A percentile compares a stretch with the other conserved stretches of the same genome.
These are phyloP conservation scores for Agrocybe chaxingu DNA, from an alignment of 768 basidiomycete genomes.

Conservation along the genomic window DNA sequence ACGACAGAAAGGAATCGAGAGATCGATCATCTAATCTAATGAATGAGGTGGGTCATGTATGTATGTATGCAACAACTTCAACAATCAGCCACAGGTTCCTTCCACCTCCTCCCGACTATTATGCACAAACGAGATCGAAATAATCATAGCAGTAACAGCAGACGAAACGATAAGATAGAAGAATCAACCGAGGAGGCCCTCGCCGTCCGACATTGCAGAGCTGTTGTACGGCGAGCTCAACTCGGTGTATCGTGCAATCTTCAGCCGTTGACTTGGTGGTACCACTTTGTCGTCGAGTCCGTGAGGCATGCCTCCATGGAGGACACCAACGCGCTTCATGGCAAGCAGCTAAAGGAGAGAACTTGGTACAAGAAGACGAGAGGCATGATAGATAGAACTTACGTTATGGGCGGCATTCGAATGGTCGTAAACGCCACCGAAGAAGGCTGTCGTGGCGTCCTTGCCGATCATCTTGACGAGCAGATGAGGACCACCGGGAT, in stretches of 20 bases:
- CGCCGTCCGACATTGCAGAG: slow-evolving; percentile 58
- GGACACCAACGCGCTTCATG: slow-evolving; percentile 59
- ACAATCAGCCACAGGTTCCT: too few relatives aligned
- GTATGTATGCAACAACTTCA: too few relatives aligned
- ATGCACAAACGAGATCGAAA: too few relatives aligned
- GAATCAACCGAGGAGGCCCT: slow-evolving; percentile 41
- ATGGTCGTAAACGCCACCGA: slow-evolving; percentile 70
- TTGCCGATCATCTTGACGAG: slow-evolving; percentile 83
- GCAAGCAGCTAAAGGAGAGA: slow-evolving; percentile 41
- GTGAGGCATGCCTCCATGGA: slow-evolving; percentile 47
- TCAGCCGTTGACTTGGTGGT: slow-evolving; percentile 71
- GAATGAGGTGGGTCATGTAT: too few relatives aligned
- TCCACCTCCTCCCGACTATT: too few relatives aligned
- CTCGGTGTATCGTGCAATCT: slow-evolving; percentile 65
- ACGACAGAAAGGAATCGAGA: too few relatives aligned
- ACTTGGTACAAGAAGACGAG: slow-evolving; percentile 65
- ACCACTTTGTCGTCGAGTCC: slow-evolving; percentile 60
- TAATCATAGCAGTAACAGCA: too few relatives aligned
- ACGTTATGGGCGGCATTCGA: slow-evolving; percentile 58
- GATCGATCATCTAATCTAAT: too few relatives aligned
- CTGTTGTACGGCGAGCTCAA: slow-evolving; percentile 51
- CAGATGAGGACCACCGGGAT: slow-evolving; percentile 87
- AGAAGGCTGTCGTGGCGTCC: slow-evolving; percentile 92
- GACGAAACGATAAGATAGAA: too few relatives aligned
- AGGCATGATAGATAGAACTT: slow-evolving; percentile 6